Conservation (phyloP, 1,139 yeast genomes). For the Zygoascus sp. region DNA sequence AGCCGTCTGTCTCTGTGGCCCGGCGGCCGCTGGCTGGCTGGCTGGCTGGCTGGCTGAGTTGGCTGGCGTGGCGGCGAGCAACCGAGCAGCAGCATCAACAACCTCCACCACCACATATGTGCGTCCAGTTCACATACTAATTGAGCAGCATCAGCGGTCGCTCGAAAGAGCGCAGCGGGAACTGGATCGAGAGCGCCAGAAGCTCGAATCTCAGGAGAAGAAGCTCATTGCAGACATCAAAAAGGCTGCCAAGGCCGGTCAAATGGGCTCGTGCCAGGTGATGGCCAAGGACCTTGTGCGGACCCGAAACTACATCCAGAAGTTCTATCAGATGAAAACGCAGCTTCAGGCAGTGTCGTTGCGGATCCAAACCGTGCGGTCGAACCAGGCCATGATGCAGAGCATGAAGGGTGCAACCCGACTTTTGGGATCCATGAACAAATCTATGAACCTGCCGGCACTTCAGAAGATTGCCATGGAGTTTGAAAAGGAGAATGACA, state of each 20-base stretch:
- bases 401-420: constrained; percentile 95
- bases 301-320: constrained; percentile 71
- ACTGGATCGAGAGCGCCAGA: constrained; percentile 76
- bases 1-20: too few relatives aligned
- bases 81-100: too few relatives aligned
- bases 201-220: constrained; percentile 88
- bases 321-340: constrained; percentile 91
- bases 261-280: constrained; percentile 81
- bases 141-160: constrained; percentile 72
- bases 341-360: constrained; percentile 91
- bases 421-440: constrained; percentile 78
- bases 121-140: neutral
- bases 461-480: constrained; percentile 89
- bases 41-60: too few relatives aligned
- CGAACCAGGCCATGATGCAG: constrained; percentile 92
- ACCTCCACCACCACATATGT: too few relatives aligned
- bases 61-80: too few relatives aligned
- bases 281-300: constrained; percentile 94
- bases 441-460: constrained; percentile 86
- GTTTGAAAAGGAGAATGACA: constrained; percentile 86
- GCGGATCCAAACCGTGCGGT: constrained; percentile 84
- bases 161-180: constrained; percentile 93
- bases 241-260: constrained; percentile 86
- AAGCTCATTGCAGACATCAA: constrained; percentile 79
- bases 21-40: too few relatives aligned